Conservation (phyloP, 129 eudicot genomes). For the Kitagawia praeruptora region DNA sequence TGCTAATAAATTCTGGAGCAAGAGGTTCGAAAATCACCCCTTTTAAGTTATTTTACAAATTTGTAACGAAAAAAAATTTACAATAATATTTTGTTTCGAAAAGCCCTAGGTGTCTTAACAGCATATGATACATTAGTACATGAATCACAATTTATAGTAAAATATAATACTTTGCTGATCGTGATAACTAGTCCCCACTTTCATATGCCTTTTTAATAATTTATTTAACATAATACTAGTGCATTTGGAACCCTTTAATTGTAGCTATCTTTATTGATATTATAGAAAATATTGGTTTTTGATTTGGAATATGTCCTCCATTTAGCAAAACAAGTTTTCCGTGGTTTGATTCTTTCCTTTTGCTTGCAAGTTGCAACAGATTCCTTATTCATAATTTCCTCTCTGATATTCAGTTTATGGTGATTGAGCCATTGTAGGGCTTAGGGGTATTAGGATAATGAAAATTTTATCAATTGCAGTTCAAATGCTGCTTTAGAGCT, state of each 20-base stretch:
- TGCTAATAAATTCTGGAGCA: neutral
- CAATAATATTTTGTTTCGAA: no score
- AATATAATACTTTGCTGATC: no score
- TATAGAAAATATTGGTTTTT: neutral
- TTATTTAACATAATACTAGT: neutral
- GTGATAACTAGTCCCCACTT: neutral
- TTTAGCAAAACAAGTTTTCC: neutral
- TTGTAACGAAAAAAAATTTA: neutral
- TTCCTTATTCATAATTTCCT: neutral
- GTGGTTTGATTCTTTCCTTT: neutral
- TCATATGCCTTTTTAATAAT: neutral
- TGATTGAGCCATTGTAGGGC: neutral
- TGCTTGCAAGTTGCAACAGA: neutral
- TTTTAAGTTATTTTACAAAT: neutral
- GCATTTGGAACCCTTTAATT: neutral
- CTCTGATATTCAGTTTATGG: neutral
- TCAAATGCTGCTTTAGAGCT: constrained; percentile 58
- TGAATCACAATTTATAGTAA: no score
- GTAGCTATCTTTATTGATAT: neutral
- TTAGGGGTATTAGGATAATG: neutral
- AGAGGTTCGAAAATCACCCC: neutral
- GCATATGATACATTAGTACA: no score
- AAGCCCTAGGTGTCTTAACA: no score
- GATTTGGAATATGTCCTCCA: neutral
- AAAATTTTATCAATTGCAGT: constrained; percentile 44